phyloP scores from a whole-genome alignment of 23 red algal genomes.

The Agarophyton chilense region DNA sequence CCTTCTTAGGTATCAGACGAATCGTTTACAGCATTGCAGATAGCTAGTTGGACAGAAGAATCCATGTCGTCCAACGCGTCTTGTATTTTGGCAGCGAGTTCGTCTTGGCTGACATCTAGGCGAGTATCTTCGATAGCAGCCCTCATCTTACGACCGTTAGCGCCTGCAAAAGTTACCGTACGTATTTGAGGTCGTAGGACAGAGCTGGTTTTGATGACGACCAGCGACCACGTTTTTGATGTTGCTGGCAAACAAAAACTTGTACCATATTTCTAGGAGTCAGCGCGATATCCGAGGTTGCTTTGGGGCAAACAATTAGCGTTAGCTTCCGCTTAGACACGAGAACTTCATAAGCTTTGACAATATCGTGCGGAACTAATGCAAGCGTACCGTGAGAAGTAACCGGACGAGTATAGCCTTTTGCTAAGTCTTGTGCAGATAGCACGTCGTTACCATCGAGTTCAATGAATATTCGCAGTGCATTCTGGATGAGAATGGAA shows the following conservation, averaged over 20 bases:
- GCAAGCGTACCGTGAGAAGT: not conserved
- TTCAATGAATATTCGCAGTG: not conserved
- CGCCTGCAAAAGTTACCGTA: conserved; percentile 31
- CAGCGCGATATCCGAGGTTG: not conserved
- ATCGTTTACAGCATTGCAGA: not conserved
- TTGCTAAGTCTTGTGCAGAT: conserved; percentile 7
- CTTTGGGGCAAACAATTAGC: not conserved
- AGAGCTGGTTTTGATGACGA: not conserved
- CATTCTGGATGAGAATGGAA: not conserved
- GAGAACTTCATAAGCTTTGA: not conserved
- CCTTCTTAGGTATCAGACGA: not conserved
- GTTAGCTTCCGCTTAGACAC: conserved; percentile 1
- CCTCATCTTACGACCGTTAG: not conserved
- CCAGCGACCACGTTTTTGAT: conserved; percentile 28
- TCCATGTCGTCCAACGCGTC: not conserved
- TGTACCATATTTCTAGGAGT: not conserved
- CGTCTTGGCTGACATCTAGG: conserved; percentile 19
- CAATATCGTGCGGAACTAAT: not conserved
- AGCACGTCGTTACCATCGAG: conserved; percentile 9
- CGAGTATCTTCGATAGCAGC: conserved; percentile 39
- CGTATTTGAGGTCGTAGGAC: not conserved
- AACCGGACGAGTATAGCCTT: conserved; percentile 11
- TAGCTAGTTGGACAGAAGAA: not conserved
- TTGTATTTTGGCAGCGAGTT: conserved; percentile 16
- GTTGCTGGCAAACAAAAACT: conserved; percentile 15